Evolutionary conservation across 257 asterid genomes (phyloP).

Genomic region (Solanum gandarillasii): DNA sequence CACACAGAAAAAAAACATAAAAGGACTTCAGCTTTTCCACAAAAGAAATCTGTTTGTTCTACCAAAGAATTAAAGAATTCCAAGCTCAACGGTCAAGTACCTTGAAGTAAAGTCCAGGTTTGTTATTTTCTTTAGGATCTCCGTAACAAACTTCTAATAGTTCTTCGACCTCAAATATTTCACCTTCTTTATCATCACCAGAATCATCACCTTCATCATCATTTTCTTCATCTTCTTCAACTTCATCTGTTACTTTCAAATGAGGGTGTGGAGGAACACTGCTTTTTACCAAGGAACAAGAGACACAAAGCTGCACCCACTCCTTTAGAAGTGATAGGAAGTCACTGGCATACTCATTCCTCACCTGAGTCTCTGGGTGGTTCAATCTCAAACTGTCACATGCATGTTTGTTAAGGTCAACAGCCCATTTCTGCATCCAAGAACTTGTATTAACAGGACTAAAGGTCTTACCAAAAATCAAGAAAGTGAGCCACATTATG

Average conservation of each 20-base stretch:
- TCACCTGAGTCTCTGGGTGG: constrained; percentile 39
- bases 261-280: not conserved
- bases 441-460: not conserved
- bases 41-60: not conserved
- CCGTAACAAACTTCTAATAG: constrained; percentile 29
- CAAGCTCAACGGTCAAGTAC: constrained; percentile 3
- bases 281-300: constrained; percentile 10
- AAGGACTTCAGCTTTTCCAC: not conserved
- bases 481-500: not conserved
- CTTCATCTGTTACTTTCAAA: not conserved
- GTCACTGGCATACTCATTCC: constrained; percentile 30
- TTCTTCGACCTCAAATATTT: constrained; percentile 27
- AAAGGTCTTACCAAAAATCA: not conserved
- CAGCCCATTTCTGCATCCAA: constrained; percentile 78
- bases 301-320: constrained; percentile 28
- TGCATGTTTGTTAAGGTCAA: constrained; percentile 46
- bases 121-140: constrained; percentile 17
- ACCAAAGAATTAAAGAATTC: not conserved
- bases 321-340: constrained; percentile 18
- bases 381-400: constrained; percentile 29
- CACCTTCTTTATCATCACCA: constrained; percentile 1
- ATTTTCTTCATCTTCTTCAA: not conserved
- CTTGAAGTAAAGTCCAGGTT: constrained; percentile 24
- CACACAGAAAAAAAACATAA: not conserved
- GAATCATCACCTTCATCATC: constrained; percentile 3